phyloP scores from a whole-genome alignment of 1,284 basidiomycete species.

The Apiotrichum gracile region DNA sequence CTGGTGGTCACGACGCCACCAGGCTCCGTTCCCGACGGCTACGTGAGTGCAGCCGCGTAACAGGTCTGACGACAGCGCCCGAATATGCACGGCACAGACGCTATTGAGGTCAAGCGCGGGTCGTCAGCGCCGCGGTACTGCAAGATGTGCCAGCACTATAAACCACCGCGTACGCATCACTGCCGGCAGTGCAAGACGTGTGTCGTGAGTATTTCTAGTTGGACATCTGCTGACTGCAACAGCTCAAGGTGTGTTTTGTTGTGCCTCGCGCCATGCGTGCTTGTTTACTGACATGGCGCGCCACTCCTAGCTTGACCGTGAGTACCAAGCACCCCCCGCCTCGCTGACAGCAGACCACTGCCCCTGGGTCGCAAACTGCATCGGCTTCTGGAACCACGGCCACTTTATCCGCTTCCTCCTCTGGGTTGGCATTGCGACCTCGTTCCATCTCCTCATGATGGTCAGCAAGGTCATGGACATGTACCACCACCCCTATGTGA shows the following conservation, averaged over 20 bases:
- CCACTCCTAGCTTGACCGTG: constrained; percentile 41
- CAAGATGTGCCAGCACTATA: constrained; percentile 58
- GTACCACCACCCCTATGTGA: constrained; percentile 42
- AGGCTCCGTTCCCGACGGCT: constrained; percentile 69
- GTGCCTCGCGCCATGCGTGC: background rate
- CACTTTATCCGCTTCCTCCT: constrained; percentile 90
- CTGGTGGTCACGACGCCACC: constrained; percentile 74
- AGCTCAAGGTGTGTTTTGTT: constrained; percentile 55
- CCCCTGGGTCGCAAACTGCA: constrained; percentile 49
- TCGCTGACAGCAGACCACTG: constrained; percentile 69
- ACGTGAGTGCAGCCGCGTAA: constrained; percentile 55
- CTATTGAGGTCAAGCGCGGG: constrained; percentile 78
- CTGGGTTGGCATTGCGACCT: constrained; percentile 69
- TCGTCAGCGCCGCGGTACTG: constrained; percentile 75
- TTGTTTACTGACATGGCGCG: background rate
- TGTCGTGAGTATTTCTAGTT: constrained; percentile 17
- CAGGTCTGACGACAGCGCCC: constrained; percentile 56
- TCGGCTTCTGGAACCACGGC: constrained; percentile 82
- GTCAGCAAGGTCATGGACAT: constrained; percentile 58
- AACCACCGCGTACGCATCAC: constrained; percentile 66
- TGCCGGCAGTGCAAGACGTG: constrained; percentile 77
- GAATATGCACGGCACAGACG: constrained; percentile 60
- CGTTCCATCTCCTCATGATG: constrained; percentile 75
- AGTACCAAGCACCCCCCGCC: background rate
- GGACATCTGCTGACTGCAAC: background rate